Evolutionary conservation across 805 yeast species (phyloP), one percentile per base, ranked within the genome.

Genomic region (Nakazawaea ernobii): DNA sequence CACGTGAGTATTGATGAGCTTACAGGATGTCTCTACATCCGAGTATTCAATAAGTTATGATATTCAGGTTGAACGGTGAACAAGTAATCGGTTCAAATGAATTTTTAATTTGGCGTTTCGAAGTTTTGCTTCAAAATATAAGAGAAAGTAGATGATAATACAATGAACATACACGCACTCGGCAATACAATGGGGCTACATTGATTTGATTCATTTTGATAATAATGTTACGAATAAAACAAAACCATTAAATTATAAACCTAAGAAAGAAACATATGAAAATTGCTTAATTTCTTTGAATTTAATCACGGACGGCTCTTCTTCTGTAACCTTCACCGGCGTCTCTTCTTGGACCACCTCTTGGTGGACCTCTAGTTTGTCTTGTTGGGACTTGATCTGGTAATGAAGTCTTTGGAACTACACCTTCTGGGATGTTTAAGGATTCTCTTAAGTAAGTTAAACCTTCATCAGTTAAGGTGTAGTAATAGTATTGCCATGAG

Each of bases 401-500:
- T 79, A 91, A 87, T 83, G 92, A 87, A 72, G 99, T 94, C 75
- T 86, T 84, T 71, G 99, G 99, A 75, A 90, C 92, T 74, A 94
- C 86, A 78, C 90, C 95, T 76, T 87, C 95, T 79, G 99, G 99
- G 68, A 94, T 83, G 85, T 91, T 90, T 75, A 94, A 86, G 88
- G 90, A 94, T 73, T 88, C 90, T 80, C 97, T 87, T 71, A 94
- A 86, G 86, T 80, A 94, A 71, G 90, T 96, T 60, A 94, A 92
- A 85, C 99, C 99, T 78, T 88, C 97, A 72, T 94, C 98, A 72
- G 98, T 94, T 73, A 94, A 86, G 82, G 99, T 89, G 95, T 94
- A 94, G 96, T 94, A 94, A 82, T 94, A 94, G 84, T 89, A 89
- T 84, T 91, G 97, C 99, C 99, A 94, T 69, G 98, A 92, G 86